These are phyloP conservation scores for Quercus alba DNA, from an alignment of 306 rosid species.

Conservation along the genomic window DNA sequence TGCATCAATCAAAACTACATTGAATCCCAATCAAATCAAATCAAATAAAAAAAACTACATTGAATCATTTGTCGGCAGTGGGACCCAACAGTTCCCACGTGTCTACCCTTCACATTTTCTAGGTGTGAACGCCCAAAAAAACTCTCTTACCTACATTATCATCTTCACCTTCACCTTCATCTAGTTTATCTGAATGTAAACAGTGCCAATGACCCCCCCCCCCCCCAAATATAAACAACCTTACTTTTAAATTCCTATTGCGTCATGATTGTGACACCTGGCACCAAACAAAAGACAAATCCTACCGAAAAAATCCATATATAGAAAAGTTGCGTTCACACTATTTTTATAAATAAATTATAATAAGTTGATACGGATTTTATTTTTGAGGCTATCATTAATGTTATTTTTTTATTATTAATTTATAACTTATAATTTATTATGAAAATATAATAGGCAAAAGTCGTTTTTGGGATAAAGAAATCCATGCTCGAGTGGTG, in stretches of 20 bases:
- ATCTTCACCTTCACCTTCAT: background rate
- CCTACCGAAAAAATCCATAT: background rate
- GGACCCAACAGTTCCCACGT: background rate
- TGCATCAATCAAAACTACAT: background rate
- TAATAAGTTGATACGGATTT: rapidly evolving
- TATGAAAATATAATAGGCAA: rapidly evolving
- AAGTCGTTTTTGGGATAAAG: background rate
- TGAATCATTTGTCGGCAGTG: slow-evolving; percentile 20
- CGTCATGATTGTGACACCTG: slow-evolving; percentile 16
- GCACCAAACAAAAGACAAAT: background rate
- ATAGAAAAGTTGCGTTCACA: rapidly evolving
- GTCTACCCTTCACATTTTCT: background rate
- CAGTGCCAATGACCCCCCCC: no score
- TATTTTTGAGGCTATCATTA: no score
- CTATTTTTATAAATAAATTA: no score
- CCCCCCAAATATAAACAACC: background rate
- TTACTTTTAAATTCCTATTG: background rate
- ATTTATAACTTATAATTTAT: no score
- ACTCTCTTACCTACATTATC: no score
- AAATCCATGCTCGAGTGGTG: background rate
- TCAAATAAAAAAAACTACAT: background rate
- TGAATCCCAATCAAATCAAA: background rate
- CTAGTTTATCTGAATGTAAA: background rate
- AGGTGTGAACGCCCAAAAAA: background rate
- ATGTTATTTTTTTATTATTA: no score